Evolutionary conservation across 1,284 basidiomycete species (phyloP), one percentile per base, ranked within the genome.

Genomic region (Athelia psychrophila): DNA sequence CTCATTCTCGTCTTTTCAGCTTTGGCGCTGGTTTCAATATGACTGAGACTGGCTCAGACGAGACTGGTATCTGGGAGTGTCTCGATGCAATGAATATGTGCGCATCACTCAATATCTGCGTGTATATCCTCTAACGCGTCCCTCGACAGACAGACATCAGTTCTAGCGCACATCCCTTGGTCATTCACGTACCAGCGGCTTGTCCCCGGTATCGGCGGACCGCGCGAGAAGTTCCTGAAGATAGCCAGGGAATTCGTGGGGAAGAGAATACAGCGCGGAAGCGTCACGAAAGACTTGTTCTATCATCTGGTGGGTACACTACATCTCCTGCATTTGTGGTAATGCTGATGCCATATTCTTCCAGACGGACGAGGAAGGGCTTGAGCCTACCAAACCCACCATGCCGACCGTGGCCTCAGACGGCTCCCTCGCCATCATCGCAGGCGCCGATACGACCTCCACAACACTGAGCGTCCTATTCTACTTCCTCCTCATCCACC

Each of bases 361-460:
- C 15, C 5, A 57, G 56, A 30, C 49, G 15, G 57, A 56, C 36
- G 53, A 57, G 30, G 53, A 52, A 33, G 53, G 54, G 9, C 13
- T 45, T 23, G 51, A 49, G 9, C 15, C 30, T 9, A 27, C 18
- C 3, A 38, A 53, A 18, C 55, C 44, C 16, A 30, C 50, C 4
- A 19, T 44, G 10, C 44, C 52, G 13, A 48, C 38, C 15, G 32
- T 54, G 5, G 23, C 45, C 6, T 19, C 50, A 16, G 56, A 56
- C 22, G 47, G 54, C n/a, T n/a, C 24, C 0, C 44, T 59, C 3
- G 51, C 55, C 13, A 55, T 63, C 10, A 33, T 61, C n/a, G 61
- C 61, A 8, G 70, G 70, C 18, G 65, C 70, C 9, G 70, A 71
- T 45, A 70, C 69, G 0, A 66, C 65, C 2, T 51, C 49, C 1